Conservation (phyloP, 768 basidiomycete species). For the Rubroboletus satanas region DNA sequence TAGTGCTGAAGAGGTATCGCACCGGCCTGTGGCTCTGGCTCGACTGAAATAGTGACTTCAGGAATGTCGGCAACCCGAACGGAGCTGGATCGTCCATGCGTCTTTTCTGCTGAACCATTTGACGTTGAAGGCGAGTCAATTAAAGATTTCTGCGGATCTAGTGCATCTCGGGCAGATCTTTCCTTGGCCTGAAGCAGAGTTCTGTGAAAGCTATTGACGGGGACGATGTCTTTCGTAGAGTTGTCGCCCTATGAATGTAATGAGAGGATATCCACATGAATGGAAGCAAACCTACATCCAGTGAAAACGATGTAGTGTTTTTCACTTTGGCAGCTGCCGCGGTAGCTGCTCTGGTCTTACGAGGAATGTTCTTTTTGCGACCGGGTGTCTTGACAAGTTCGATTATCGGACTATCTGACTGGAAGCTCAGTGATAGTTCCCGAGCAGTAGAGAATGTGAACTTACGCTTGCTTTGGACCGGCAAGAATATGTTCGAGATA, state of each 20-base stretch:
- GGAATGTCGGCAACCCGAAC: constrained; percentile 6
- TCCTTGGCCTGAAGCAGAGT: constrained; percentile 38
- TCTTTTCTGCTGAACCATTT: not conserved
- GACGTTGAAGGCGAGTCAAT: not conserved
- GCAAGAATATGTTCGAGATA: constrained; percentile 70
- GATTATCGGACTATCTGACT: constrained; percentile 53
- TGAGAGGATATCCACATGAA: constrained; percentile 8
- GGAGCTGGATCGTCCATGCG: not conserved
- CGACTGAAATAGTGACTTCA: constrained; percentile 2
- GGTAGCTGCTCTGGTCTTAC: constrained; percentile 44
- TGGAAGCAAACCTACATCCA: constrained; percentile 40
- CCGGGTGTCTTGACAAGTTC: constrained; percentile 84
- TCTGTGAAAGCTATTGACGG: constrained; percentile 47
- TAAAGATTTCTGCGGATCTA: not conserved
- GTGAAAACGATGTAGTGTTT: constrained; percentile 36
- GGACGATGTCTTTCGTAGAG: constrained; percentile 37
- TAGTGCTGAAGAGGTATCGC: not conserved
- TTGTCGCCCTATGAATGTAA: constrained; percentile 31
- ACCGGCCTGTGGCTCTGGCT: constrained; percentile 1
- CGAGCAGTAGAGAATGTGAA: not conserved
- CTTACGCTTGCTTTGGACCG: constrained; percentile 65
- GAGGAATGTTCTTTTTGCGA: constrained; percentile 56
- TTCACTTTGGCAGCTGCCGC: constrained; percentile 44
- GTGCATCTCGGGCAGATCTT: constrained; percentile 6
- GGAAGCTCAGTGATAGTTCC: not conserved